These are phyloP conservation scores for Hypoxylon sp. DNA, from an alignment of 2,329 filamentous ascomycete genomes.

Conservation along the genomic window DNA sequence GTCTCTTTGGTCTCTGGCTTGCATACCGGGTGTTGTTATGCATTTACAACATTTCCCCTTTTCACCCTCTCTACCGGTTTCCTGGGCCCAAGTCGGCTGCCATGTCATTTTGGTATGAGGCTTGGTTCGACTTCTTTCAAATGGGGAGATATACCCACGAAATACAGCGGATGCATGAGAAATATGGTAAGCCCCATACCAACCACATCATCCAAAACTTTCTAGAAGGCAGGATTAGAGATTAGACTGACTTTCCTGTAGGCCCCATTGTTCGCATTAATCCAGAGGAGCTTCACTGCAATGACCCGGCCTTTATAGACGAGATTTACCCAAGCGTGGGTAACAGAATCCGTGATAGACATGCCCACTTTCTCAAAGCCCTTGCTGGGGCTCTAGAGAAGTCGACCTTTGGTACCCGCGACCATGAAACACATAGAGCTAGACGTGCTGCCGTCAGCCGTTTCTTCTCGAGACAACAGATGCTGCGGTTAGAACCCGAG, in stretches of 20 bases:
- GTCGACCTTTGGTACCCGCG: background rate
- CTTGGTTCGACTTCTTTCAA: conserved; percentile 14
- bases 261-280: conserved; percentile 40
- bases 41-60: background rate
- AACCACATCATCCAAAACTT: background rate
- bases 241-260: background rate
- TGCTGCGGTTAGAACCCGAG: conserved; percentile 50
- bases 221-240: background rate
- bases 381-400: conserved; percentile 4
- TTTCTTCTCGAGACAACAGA: conserved; percentile 54
- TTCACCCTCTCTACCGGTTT: background rate
- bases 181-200: background rate
- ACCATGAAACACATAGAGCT: conserved; percentile 50
- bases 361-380: background rate
- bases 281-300: conserved; percentile 47
- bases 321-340: conserved; percentile 55
- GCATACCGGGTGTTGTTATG: background rate
- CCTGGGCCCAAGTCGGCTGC: background rate
- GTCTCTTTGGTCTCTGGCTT: background rate
- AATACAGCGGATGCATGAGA: conserved; percentile 15
- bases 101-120: conserved; percentile 1
- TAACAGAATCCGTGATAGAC: conserved; percentile 23
- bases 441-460: conserved; percentile 45
- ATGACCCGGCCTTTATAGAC: conserved; percentile 54
- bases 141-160: conserved; percentile 14